Base-by-base conservation (phyloP, 1,284 basidiomycete species). In the Taiwanofungus camphoratus region DNA sequence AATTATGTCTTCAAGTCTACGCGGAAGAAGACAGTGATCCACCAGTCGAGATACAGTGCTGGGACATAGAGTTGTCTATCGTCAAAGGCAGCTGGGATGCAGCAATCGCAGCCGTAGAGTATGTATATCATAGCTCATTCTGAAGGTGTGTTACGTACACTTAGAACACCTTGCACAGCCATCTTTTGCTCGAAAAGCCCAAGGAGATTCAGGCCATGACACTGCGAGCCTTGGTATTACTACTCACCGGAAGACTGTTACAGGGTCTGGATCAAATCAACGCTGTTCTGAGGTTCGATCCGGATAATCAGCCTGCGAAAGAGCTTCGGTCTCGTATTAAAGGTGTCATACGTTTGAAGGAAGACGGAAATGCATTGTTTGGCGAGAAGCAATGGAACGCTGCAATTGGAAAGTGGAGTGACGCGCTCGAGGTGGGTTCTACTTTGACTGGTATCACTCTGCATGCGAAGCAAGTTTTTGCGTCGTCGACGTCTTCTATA, bases 61-160 rank as follows among this genome's bases (percentile, higher is more conserved):
- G 51, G 52, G 48, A 42, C 5, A 41, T 56, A 16, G 50, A 48
- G 36, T 27, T 51, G 24, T 31, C 29, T 2, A 39, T 56, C 7
- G 51, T 44, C 8, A 47, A 53, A 19, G 32, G 45, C n/a, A 21
- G 37, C 2, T 51, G 51, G 54, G 46, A 45, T 2, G 36, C 27
- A 4, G 54, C 48, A 3, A 33, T 34, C 9, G 36, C 30, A 11
- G 19, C 22, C 6, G 43, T 46, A 1, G 44, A 51, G 54, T 56
- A 29, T 15, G 52, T 39, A 2, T 22, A 31, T 18, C 8, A 35
- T 33, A 18, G 20, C 15, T 38, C 16, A 11, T 13, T 6, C 23
- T 16, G n/a, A 31, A 22, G 16, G 13, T 40, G 5, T 12, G 13
- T 26, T n/a, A 26, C 13, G 9, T 13, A 36, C 16, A 34, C 13